A percentile compares a stretch with the other conserved stretches of the same genome.
phyloP scores from a whole-genome alignment of 164 flowering plant genomes.

The Vitis amurensis region DNA sequence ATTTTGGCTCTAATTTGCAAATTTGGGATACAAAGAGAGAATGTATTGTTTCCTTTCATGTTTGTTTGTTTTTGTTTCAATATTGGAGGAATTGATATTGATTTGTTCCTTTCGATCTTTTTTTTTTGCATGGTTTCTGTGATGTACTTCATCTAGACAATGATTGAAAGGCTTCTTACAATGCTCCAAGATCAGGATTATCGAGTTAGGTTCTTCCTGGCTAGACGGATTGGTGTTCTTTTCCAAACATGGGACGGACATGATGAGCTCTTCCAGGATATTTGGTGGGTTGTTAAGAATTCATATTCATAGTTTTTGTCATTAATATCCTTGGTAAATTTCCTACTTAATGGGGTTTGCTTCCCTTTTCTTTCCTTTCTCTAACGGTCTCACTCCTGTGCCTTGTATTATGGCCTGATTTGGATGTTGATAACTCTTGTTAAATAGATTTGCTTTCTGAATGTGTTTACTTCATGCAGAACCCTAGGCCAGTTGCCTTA shows the following conservation, averaged over 20 bases:
- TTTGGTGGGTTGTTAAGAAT: constrained; percentile 53
- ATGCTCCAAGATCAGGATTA: constrained; percentile 85
- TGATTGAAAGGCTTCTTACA: constrained; percentile 72
- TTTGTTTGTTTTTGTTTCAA: not conserved
- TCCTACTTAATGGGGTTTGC: not conserved
- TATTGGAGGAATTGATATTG: not conserved
- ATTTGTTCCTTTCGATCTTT: not conserved
- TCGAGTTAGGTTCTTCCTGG: constrained; percentile 78
- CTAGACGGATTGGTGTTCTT: constrained; percentile 72
- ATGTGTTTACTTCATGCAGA: not conserved
- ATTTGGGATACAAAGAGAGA: not conserved
- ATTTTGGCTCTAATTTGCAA: too few species aligned
- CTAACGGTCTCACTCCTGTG: too few species aligned
- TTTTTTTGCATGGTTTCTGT: constrained; percentile 6
- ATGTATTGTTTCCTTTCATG: not conserved
- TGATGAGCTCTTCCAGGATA: constrained; percentile 79
- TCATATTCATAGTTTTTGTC: too few species aligned
- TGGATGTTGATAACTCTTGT: not conserved
- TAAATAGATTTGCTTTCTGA: not conserved
- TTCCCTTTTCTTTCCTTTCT: not conserved
- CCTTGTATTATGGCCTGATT: not conserved
- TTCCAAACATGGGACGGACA: constrained; percentile 98
- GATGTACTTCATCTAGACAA: constrained; percentile 39
- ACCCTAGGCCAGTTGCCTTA: too few species aligned
- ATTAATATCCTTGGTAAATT: not conserved